Evolutionary conservation across 2,329 filamentous ascomycete genomes (phyloP), one percentile per base, ranked within the genome.

Genomic region (Ampelomyces quisqualis): DNA sequence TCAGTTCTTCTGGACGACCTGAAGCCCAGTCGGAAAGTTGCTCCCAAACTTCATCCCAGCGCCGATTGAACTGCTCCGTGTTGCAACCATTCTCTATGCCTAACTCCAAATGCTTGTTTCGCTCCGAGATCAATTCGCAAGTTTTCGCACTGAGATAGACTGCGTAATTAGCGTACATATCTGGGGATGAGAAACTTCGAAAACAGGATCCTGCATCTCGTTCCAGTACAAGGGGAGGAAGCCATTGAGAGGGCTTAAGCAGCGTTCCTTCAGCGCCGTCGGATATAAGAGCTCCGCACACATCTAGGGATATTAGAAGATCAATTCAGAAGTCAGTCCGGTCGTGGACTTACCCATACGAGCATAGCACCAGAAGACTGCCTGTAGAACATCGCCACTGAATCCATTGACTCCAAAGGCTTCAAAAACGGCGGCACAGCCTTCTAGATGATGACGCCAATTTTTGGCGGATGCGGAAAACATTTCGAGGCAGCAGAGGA

Each of bases 401-500:
- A 77, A 76, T 0, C 76, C 76, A 46, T 77, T 73, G 27, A 78
- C 75, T 1, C 71, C 73, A 3, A 74, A 71, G 0, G 76, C 71
- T 47, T 76, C 70, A 47, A 78, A 73, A 0, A 78, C 58, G 35
- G 70, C 72, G 3, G 76, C 75, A 45, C 76, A 78, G 0, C 75
- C 76, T 44, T 78, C 76, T 0, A 79, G 67, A 45, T 78, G 76
- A 1, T 72, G 71, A 17, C 70, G 69, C 75, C 76, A 78, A 24
- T 73, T 71, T 41, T 77, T 55, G 8, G 58, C 57, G 34, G 58
- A 62, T 4, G 60, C 57, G 4, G 58, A 57, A 37, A 62, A 62
- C 76, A 79, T 79, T 43, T 80, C 77, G 2, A 80, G 53, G 7
- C 77, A 77, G 40, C 77, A 79, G 0, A 79, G 67, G 3, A 80